Base-by-base conservation (phyloP, 768 basidiomycete species). In the Amanita polypyramis region DNA sequence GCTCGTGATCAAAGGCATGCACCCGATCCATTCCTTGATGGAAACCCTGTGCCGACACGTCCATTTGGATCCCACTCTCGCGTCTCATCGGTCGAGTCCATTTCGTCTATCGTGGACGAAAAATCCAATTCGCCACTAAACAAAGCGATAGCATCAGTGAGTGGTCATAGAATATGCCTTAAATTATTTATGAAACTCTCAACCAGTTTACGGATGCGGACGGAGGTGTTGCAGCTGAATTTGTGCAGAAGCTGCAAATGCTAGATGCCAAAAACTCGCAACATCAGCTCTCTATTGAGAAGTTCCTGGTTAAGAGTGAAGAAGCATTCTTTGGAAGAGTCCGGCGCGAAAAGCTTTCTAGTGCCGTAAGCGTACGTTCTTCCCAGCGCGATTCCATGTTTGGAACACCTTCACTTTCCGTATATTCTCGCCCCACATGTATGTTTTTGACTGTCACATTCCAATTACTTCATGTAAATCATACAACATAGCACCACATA, bases 321-420 rank as follows among this genome's bases (percentile, higher is more conserved):
- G 90, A 93, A 59, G 80, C 80, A 0, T 96, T 92, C 79, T 95
- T 95, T 65, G 83, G 87, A 51, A 84, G 81, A 60, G 87, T 93
- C 53, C 80, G 85, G 59, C 86, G 82, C 63, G 90, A 94, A 55
- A 93, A 88, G 70, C 70, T 95, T 37, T 80, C 80, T 20, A 85
- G 80, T 57, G 89, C 89, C 21, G 80, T 83, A 8, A 89, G 88
- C 63, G 68, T 86, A 47, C 73, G 79, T 37, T 87, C 85, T 27
- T 85, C 86, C 14, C 75, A 79, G 42, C 80, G 85, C 43, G 90
- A 92, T 32, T 92, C 89, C 11, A 64, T 82, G 11, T 90, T 85
- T 82, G 88, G 85, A 49, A 79, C 83, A 21, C 80, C 78, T 1
- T 70, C 80, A 10, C 70, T 75, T 35, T 83, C 73, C 29, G 63